Percentiles rank a stretch among this genome's conserved stretches.
These are phyloP conservation scores for Daldinia bambusicola DNA, from an alignment of 495 filamentous ascomycete genomes.

Conservation along the genomic window DNA sequence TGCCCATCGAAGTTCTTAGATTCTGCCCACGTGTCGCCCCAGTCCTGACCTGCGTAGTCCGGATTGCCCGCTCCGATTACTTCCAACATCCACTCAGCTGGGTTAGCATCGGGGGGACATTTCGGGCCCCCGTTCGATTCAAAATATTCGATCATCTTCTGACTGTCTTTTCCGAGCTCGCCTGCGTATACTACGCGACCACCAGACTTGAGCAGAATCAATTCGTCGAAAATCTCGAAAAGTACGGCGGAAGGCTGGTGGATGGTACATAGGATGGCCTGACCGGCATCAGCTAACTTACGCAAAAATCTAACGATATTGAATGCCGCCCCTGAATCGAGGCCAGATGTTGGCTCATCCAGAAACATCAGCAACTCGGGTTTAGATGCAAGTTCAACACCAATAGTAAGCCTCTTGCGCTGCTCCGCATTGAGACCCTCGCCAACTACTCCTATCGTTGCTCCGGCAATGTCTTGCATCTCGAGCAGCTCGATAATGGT, in stretches of 20 bases:
- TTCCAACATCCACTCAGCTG: slow-evolving; percentile 89
- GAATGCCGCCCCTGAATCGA: slow-evolving; percentile 71
- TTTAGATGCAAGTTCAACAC: slow-evolving; percentile 80
- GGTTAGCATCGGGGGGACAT: slow-evolving; percentile 72
- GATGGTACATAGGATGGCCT: slow-evolving; percentile 78
- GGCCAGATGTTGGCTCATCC: slow-evolving; percentile 77
- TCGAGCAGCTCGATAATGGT: slow-evolving; percentile 80
- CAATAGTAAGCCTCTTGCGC: slow-evolving; percentile 78
- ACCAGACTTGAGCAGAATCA: slow-evolving; percentile 72
- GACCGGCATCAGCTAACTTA: slow-evolving; percentile 72
- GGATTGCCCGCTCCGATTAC: slow-evolving; percentile 64
- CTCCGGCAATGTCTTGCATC: slow-evolving; percentile 79
- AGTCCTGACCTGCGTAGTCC: slow-evolving; percentile 71
- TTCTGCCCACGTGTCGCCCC: slow-evolving; percentile 78
- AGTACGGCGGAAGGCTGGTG: slow-evolving; percentile 79
- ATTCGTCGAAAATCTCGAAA: slow-evolving; percentile 76
- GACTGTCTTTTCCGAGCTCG: slow-evolving; percentile 57
- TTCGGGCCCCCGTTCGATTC: slow-evolving; percentile 72
- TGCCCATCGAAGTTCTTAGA: slow-evolving; percentile 70
- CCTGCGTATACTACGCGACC: slow-evolving; percentile 78
- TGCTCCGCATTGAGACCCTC: slow-evolving; percentile 86
- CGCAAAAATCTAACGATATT: slow-evolving; percentile 72
- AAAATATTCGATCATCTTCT: slow-evolving; percentile 53
- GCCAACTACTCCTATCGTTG: slow-evolving; percentile 76
- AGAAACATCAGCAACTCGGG: slow-evolving; percentile 78